phyloP scores from a whole-genome alignment of 2,329 filamentous ascomycete species.

The Coniochaeta sp. region DNA sequence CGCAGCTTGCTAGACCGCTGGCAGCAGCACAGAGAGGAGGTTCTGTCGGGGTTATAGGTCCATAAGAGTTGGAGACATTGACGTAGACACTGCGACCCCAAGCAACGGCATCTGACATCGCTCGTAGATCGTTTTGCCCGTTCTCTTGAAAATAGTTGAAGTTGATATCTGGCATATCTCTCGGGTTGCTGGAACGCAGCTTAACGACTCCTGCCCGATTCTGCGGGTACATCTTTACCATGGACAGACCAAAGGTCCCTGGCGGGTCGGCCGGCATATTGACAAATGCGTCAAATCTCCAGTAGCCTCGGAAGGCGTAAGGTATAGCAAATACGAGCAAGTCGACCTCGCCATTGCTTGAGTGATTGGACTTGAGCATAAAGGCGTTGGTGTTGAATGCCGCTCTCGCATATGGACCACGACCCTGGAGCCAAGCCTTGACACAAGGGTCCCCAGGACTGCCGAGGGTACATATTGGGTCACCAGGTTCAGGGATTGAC shows the following conservation, averaged over 20 bases:
- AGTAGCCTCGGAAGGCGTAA: conserved; percentile 41
- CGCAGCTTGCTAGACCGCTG: not conserved
- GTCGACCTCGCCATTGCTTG: conserved; percentile 31
- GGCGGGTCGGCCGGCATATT: conserved; percentile 19
- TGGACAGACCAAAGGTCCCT: conserved; percentile 29
- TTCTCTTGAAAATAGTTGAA: no score
- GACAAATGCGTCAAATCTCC: conserved; percentile 36
- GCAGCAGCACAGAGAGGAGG: no score
- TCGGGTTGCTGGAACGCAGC: conserved; percentile 41
- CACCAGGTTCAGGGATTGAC: no score
- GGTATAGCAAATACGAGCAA: conserved; percentile 42
- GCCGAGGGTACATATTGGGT: no score
- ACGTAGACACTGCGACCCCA: no score
- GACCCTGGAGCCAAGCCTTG: no score
- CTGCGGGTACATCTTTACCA: conserved; percentile 27
- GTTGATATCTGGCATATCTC: conserved; percentile 36
- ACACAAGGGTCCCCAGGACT: no score
- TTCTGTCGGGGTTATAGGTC: no score
- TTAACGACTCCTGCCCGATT: conserved; percentile 35
- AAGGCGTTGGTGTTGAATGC: conserved; percentile 32
- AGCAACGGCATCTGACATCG: no score
- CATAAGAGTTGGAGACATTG: no score
- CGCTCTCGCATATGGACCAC: no score
- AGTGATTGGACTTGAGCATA: conserved; percentile 25
- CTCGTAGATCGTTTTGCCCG: no score